Conservation (phyloP, 345 rosid species). For the Populus simonii region DNA sequence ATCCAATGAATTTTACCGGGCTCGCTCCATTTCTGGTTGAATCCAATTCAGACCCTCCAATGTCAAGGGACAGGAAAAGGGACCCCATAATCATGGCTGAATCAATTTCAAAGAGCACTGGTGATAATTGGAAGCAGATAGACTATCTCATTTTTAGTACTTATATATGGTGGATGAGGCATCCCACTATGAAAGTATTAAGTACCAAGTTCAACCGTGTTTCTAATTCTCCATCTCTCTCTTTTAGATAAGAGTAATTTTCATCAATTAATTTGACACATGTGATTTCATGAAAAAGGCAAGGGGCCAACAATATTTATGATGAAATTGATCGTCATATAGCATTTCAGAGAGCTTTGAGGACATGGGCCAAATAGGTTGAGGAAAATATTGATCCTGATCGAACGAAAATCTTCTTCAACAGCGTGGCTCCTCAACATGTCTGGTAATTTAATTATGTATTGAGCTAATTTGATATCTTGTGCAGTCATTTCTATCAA, state of each 20-base stretch:
- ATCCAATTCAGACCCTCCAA: conserved; percentile 17
- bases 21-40: conserved; percentile 2
- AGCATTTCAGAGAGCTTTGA: conserved; percentile 22
- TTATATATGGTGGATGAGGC: conserved; percentile 23
- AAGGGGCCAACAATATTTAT: not conserved
- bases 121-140: conserved; percentile 13
- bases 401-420: conserved; percentile 17
- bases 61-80: conserved; percentile 6
- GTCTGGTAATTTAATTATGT: not conserved
- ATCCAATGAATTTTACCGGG: conserved; percentile 9
- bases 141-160: conserved; percentile 22
- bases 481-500: no score
- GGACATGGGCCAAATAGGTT: conserved; percentile 27
- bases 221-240: no score
- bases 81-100: conserved; percentile 15
- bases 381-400: conserved; percentile 19
- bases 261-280: not conserved
- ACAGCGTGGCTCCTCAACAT: conserved; percentile 20
- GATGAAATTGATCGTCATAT: conserved; percentile 18
- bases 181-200: conserved; percentile 18
- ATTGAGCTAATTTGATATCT: not conserved
- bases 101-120: conserved; percentile 28
- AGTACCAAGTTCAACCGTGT: not conserved
- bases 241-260: no score
- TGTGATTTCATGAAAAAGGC: conserved; percentile 8